Base-by-base conservation (phyloP, 2,329 filamentous ascomycete genomes). In the Scedosporium boydii region DNA sequence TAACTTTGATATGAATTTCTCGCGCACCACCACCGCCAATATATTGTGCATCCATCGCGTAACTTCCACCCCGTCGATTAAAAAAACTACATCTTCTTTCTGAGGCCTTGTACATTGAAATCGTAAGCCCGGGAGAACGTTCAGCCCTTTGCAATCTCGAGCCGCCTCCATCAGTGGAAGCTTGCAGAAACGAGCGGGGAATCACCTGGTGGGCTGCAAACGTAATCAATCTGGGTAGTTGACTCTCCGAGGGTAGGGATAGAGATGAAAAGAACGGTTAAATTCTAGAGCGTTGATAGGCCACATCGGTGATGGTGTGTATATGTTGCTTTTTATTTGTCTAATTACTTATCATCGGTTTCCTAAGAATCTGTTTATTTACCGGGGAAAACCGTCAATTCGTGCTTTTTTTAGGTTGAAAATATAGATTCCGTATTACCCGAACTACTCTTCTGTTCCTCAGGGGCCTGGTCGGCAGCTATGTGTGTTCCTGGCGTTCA, bases 271-370 rank as follows among this genome's bases (percentile, higher is more conserved):
- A 48, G 44, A 18, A 27, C 18, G 51, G 51, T 29, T 55, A 14
- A 23, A 23, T 23, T 9, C 12, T 3, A 23, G 21, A 27, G 6
- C 18, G 12, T 23, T 27, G 51, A 29, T 55, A 27, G 21, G 51
- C 51, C 21, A 23, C 6, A 12, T 23, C 51, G 7, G 51, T 10
- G 6, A 55, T 12, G 51, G 12, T 27, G 9, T n/a, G 51, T 55
- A 55, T 55, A 23, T 55, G 51, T 1, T 23, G 12, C 23, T 10
- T 55, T 23, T 55, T 55, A 55, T 55, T 55, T 55, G 4, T 55
- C 51, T 55, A 55, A 55, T 55, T 55, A 55, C 51, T 55, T 55
- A 55, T 55, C 51, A 55, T 26, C 51, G 51, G 18, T 6, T 55
- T 29, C 51, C 3, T 18, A 6, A 23, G 12, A 23, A 55, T 23